Percentiles rank a stretch among this genome's conserved stretches.
These are phyloP conservation scores for Colletotrichum sp. DNA, from an alignment of 2,329 filamentous ascomycete genomes.

Conservation along the genomic window DNA sequence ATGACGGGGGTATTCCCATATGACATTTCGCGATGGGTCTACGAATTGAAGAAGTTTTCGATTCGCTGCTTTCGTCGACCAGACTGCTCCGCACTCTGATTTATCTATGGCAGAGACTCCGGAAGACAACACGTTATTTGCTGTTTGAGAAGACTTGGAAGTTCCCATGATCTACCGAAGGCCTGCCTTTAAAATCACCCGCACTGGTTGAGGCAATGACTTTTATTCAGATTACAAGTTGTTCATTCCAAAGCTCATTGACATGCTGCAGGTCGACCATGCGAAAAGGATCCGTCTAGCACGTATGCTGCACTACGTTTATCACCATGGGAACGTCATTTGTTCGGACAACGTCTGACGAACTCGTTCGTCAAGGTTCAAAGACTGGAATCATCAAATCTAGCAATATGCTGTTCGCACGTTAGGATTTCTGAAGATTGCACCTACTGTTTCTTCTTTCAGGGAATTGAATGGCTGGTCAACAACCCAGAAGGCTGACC, in stretches of 20 bases:
- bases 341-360: background rate
- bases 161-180: background rate
- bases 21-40: background rate
- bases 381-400: background rate
- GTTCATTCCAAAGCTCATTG: background rate
- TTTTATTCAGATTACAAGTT: background rate
- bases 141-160: background rate
- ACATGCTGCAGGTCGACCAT: background rate
- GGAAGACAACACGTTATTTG: background rate
- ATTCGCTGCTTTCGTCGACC: background rate
- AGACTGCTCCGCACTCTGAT: background rate
- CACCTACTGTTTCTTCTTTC: background rate
- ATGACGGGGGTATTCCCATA: background rate
- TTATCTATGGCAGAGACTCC: background rate
- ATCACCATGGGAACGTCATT: background rate
- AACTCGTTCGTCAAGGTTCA: background rate
- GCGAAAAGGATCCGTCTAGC: background rate
- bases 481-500: background rate
- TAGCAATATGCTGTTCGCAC: background rate
- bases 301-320: background rate
- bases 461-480: background rate
- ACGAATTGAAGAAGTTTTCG: background rate
- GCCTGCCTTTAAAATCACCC: background rate
- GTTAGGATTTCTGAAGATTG: background rate
- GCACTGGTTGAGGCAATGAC: background rate